Conservation (phyloP, 176 grass and related monocot species). For the Thalia dealbata region DNA sequence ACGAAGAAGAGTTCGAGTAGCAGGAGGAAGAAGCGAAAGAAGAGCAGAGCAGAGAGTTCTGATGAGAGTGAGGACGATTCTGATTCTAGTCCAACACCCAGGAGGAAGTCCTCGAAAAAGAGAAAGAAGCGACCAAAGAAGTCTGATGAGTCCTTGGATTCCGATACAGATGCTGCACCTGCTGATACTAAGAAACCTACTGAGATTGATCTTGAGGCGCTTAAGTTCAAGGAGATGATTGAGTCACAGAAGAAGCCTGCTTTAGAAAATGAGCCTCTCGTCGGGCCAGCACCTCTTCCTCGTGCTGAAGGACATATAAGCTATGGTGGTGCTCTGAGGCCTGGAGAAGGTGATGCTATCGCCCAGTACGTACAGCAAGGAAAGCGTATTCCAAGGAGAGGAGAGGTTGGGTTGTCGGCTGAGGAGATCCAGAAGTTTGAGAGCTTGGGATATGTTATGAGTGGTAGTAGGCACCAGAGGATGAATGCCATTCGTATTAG, state of each 20-base stretch:
- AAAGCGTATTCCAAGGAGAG: conserved; percentile 91
- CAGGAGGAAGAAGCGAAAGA: conserved; percentile 35
- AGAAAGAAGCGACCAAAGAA: conserved; percentile 33
- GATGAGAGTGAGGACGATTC: conserved; percentile 24
- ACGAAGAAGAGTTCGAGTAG: conserved; percentile 12
- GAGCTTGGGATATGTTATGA: conserved; percentile 89
- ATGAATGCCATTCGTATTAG: conserved; percentile 98
- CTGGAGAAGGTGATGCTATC: conserved; percentile 98
- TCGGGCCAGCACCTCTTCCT: conserved; percentile 68
- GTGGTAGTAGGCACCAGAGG: conserved; percentile 93
- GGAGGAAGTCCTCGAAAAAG: conserved; percentile 26
- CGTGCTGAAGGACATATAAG: conserved; percentile 85
- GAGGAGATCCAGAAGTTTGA: conserved; percentile 95
- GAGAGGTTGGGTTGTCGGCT: conserved; percentile 91
- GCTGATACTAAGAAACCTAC: conserved; percentile 29
- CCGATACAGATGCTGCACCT: conserved; percentile 23
- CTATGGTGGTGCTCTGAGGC: conserved; percentile 90
- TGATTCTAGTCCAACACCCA: conserved; percentile 25
- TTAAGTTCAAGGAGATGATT: conserved; percentile 78
- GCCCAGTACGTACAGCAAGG: conserved; percentile 97
- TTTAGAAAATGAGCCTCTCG: conserved; percentile 60
- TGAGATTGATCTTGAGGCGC: conserved; percentile 66
- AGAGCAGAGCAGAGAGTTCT: conserved; percentile 19
- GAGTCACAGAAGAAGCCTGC: conserved; percentile 84
- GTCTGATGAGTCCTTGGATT: conserved; percentile 32